These are phyloP conservation scores for Phytophthora pistaciae DNA, from an alignment of 352 stramenopile genomes.

Conservation along the genomic window DNA sequence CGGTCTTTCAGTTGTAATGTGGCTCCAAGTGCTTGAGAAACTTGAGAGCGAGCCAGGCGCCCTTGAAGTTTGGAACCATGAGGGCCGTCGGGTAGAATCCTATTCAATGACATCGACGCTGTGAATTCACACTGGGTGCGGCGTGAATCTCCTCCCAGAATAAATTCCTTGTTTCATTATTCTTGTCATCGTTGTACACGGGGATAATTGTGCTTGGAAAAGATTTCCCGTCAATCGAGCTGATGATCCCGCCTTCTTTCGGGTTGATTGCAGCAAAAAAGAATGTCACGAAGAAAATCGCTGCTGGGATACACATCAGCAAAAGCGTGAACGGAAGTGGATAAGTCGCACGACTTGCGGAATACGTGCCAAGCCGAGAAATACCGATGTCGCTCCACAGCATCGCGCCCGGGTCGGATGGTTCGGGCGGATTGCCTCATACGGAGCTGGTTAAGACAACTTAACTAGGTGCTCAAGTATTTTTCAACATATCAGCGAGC, in stretches of 20 bases:
- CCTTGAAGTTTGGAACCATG: background rate
- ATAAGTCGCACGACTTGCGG: background rate
- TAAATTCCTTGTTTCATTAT: background rate
- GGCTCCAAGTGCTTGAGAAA: background rate
- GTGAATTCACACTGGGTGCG: too few relatives aligned
- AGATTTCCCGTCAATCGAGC: constrained; percentile 8
- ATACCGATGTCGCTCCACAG: too few relatives aligned
- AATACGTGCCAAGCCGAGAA: too few relatives aligned
- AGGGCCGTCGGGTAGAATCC: background rate
- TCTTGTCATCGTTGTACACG: background rate
- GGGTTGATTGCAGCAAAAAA: background rate
- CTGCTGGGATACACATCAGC: constrained; percentile 1
- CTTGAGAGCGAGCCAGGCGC: background rate
- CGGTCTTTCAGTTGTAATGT: background rate
- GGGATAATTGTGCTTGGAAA: too few relatives aligned
- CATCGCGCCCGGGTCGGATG: too few relatives aligned
- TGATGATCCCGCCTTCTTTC: background rate
- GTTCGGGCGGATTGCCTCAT: too few relatives aligned
- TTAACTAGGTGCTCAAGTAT: too few relatives aligned
- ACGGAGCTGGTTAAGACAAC: too few relatives aligned
- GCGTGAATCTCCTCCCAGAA: too few relatives aligned
- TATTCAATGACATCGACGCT: background rate
- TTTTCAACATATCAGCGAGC: too few relatives aligned
- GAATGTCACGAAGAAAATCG: constrained; percentile 8
- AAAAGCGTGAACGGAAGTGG: background rate